Conservation (phyloP, 1,139 yeast genomes). For the Geotrichum carabidarum region DNA sequence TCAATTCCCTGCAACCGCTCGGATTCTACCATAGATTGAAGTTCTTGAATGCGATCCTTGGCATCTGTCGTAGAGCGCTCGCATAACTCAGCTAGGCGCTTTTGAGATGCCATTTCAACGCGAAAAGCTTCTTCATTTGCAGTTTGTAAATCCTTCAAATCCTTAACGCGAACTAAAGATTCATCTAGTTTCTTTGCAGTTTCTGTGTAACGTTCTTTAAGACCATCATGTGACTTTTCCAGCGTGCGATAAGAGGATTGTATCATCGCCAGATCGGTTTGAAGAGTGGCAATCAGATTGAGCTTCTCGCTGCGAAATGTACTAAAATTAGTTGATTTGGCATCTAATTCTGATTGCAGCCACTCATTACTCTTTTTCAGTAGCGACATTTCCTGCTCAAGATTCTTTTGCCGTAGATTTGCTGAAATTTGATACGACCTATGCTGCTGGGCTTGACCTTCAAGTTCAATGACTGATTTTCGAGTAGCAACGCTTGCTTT, state of each 20-base stretch:
- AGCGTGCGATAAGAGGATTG: conserved; percentile 37
- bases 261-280: conserved; percentile 38
- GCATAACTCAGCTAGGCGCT: conserved; percentile 56
- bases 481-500: conserved; percentile 47
- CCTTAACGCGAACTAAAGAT: conserved; percentile 42
- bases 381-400: conserved; percentile 40
- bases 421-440: conserved; percentile 36
- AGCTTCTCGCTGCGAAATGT: conserved; percentile 39
- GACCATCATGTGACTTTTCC: conserved; percentile 30
- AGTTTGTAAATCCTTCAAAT: conserved; percentile 46
- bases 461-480: conserved; percentile 40
- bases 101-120: conserved; percentile 60
- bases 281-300: conserved; percentile 31
- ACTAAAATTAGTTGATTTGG: conserved; percentile 37
- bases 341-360: conserved; percentile 38
- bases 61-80: conserved; percentile 43
- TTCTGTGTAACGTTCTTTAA: conserved; percentile 37
- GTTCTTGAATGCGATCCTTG: conserved; percentile 37
- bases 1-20: conserved; percentile 34
- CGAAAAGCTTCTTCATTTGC: conserved; percentile 51
- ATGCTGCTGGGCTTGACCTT: conserved; percentile 37
- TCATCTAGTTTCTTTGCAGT: conserved; percentile 40
- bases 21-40: conserved; percentile 45
- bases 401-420: conserved; percentile 40
- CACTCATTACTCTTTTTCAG: conserved; percentile 39